Conservation (phyloP, 768 basidiomycete genomes). For the Tricholoma saponaceum region DNA sequence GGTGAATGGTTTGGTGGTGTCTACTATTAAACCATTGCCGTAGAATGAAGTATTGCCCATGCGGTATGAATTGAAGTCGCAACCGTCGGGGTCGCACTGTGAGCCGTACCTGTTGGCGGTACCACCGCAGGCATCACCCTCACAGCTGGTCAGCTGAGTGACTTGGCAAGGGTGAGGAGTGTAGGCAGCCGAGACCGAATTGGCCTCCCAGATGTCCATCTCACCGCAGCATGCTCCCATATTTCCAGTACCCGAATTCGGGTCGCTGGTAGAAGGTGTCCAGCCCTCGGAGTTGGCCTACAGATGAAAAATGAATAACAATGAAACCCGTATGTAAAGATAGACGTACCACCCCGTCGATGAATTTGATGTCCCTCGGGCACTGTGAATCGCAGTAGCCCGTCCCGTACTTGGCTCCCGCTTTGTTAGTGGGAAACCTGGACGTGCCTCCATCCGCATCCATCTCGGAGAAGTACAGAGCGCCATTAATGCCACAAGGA, state of each 20-base stretch:
- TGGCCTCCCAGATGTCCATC: conserved; percentile 46
- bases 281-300: conserved; percentile 35
- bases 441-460: conserved; percentile 49
- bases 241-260: conserved; percentile 34
- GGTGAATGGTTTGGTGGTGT: conserved; percentile 35
- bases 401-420: conserved; percentile 51
- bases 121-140: conserved; percentile 25
- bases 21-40: conserved; percentile 31
- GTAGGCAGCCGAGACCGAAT: conserved; percentile 32
- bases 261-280: conserved; percentile 22
- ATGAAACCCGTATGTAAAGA: background rate
- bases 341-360: conserved; percentile 45
- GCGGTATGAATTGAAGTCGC: conserved; percentile 45
- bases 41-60: conserved; percentile 34
- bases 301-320: background rate
- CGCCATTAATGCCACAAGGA: conserved; percentile 44
- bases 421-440: conserved; percentile 48
- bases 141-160: conserved; percentile 26
- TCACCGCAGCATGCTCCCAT: conserved; percentile 37
- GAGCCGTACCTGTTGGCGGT: conserved; percentile 26
- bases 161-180: conserved; percentile 38
- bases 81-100: conserved; percentile 38
- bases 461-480: conserved; percentile 60
- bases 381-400: conserved; percentile 66
- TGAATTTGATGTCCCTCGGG: conserved; percentile 59